Conservation (phyloP, 2,329 filamentous ascomycete species). For the Fusarium annulatum region DNA sequence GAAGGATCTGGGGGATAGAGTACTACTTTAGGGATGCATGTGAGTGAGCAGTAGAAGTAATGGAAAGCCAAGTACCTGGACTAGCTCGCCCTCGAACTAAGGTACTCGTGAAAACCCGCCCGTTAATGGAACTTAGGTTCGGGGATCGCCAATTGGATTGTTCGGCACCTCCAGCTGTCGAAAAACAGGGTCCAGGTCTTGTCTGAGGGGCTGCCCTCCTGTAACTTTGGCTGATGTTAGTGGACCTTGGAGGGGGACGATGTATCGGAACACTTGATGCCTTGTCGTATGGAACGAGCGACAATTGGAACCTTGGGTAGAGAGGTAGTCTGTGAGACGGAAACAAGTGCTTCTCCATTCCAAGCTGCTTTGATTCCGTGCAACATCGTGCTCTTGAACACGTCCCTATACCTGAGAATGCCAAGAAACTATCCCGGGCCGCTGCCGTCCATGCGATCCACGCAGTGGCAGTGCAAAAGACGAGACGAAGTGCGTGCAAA, state of each 20-base stretch:
- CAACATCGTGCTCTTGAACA: not conserved
- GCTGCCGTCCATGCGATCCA: constrained; percentile 25
- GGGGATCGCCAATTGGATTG: constrained; percentile 27
- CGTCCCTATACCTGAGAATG: constrained; percentile 6
- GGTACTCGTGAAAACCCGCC: constrained; percentile 7
- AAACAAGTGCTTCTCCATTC: not conserved
- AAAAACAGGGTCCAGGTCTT: constrained; percentile 7
- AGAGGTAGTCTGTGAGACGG: not conserved
- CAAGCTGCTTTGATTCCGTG: not conserved
- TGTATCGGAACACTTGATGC: not conserved
- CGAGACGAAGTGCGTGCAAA: constrained; percentile 8
- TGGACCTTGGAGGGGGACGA: not conserved
- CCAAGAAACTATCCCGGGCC: constrained; percentile 31
- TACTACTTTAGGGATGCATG: constrained; percentile 1
- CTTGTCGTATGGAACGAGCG: not conserved
- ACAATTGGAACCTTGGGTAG: not conserved
- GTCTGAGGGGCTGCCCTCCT: constrained; percentile 12
- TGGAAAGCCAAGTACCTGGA: constrained; percentile 1
- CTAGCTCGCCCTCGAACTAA: constrained; percentile 8
- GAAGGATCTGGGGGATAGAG: constrained; percentile 17
- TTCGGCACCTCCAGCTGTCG: not conserved
- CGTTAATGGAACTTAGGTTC: constrained; percentile 2
- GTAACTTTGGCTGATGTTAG: constrained; percentile 14
- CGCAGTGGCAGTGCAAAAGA: constrained; percentile 30
- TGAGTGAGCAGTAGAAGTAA: not conserved